phyloP scores from a whole-genome alignment of 495 filamentous ascomycete species.

The Choiromyces venosus region DNA sequence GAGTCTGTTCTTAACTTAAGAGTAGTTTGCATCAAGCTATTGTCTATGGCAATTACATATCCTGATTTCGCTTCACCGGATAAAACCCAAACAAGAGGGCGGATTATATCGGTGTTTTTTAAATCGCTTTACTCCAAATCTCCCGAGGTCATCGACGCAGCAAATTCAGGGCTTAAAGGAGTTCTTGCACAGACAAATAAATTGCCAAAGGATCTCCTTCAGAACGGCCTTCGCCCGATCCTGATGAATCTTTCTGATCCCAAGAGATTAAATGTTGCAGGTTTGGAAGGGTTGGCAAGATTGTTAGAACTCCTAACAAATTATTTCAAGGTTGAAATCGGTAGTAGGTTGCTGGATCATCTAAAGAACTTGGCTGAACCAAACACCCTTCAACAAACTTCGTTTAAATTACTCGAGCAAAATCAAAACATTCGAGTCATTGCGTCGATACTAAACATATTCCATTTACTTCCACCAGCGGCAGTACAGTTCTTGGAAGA shows the following conservation, averaged over 20 bases:
- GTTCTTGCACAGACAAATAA: constrained; percentile 85
- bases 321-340: constrained; percentile 99
- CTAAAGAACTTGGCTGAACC: constrained; percentile 85
- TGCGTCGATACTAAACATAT: constrained; percentile 89
- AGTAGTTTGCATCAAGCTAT: constrained; percentile 85
- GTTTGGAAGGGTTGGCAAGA: constrained; percentile 83
- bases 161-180: constrained; percentile 76
- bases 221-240: constrained; percentile 89
- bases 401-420: constrained; percentile 89
- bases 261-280: constrained; percentile 79
- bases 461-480: constrained; percentile 83
- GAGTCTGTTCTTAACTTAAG: constrained; percentile 86
- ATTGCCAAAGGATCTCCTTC: constrained; percentile 88
- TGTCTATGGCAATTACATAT: constrained; percentile 88
- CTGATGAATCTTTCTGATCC: constrained; percentile 93
- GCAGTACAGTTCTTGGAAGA: constrained; percentile 85
- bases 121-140: constrained; percentile 91
- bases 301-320: constrained; percentile 86
- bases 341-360: constrained; percentile 80
- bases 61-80: constrained; percentile 73
- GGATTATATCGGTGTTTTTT: constrained; percentile 94
- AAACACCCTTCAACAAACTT: constrained; percentile 73
- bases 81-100: constrained; percentile 55
- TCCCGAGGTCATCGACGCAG: constrained; percentile 85
- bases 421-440: constrained; percentile 86